Base-by-base conservation (phyloP, 305 asterid species). In the Solanum hybrid region DNA sequence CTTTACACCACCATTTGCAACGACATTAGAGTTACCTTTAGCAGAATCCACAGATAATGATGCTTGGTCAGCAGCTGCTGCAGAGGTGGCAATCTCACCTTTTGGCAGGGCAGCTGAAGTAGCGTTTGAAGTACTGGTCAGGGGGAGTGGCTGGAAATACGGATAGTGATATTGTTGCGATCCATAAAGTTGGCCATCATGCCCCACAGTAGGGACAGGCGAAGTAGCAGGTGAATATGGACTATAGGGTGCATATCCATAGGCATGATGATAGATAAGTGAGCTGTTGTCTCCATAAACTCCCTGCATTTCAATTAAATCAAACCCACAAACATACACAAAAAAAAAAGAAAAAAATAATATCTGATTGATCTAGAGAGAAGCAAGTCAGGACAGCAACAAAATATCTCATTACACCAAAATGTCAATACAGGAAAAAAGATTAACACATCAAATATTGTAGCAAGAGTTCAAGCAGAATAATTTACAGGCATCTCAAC, bases 81-180 rank as follows among this genome's bases (percentile, higher is more conserved):
- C 93, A 74, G 95, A 89, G 75, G 95, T 86, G 24, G 94, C 84
- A 22, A 91, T 88, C 79, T 95, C 98, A 90, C 93, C 94, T 90
- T 96, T 95, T 12, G 89, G 90, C 10, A 94, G 91, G 61, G 92
- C 91, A 86, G 92, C 92, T 57, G 94, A 89, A 26, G 91, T 91
- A 39, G 95, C 86, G 84, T 91, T 92, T 16, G 90, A 89, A 86
- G 92, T 93, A 90, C 90, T 92, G 61, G 95, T 89, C 24, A 94
- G 94, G 24, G 95, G 92, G 92, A 73, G 80, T 5, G 89, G 84
- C 84, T 92, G 97, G 92, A 91, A 94, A 91, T 93, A 94, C 11
- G 96, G 93, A 89, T 95, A 96, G 82, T 96, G 98, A 90, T 96
- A 96, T 28, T 93, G 97, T 86, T 96, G 96, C 39, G 97, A 92